A percentile compares a stretch with the other conserved stretches of the same genome.
Evolutionary conservation across 495 filamentous ascomycete genomes (phyloP).

Genomic region (Zalerion maritima): DNA sequence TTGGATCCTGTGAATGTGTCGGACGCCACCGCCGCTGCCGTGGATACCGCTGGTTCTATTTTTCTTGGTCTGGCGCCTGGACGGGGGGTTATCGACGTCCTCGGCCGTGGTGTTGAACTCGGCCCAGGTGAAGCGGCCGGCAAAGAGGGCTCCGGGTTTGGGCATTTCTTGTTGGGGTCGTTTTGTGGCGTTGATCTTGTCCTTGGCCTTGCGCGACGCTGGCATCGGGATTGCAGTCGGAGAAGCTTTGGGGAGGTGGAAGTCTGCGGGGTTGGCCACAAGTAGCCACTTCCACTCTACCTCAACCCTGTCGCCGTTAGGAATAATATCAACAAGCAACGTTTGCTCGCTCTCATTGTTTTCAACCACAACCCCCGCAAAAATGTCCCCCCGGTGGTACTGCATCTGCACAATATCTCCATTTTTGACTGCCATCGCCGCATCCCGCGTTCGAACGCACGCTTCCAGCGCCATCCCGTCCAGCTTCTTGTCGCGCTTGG

Average conservation of each 20-base stretch:
- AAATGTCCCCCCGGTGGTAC: constrained; percentile 70
- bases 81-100: constrained; percentile 21
- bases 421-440: constrained; percentile 49
- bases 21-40: too few species aligned
- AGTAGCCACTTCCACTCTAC: constrained; percentile 69
- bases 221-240: constrained; percentile 41
- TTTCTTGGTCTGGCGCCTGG: constrained; percentile 32
- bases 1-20: too few species aligned
- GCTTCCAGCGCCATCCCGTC: constrained; percentile 53
- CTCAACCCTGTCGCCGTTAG: constrained; percentile 65
- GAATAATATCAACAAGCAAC: constrained; percentile 70
- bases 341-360: constrained; percentile 64
- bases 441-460: constrained; percentile 52
- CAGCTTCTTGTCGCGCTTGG: constrained; percentile 61
- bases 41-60: too few species aligned
- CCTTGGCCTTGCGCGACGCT: constrained; percentile 37
- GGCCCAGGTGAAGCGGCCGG: constrained; percentile 55
- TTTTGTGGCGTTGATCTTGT: constrained; percentile 40
- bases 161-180: constrained; percentile 45
- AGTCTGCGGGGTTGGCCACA: constrained; percentile 48
- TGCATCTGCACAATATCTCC: constrained; percentile 82
- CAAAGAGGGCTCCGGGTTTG: constrained; percentile 54
- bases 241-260: constrained; percentile 48
- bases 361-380: constrained; percentile 77
- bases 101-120: constrained; percentile 55